Percentiles rank a stretch among this genome's conserved stretches.
phyloP scores from a whole-genome alignment of 2,329 filamentous ascomycete species.

The Colletotrichum neosansevieriae region DNA sequence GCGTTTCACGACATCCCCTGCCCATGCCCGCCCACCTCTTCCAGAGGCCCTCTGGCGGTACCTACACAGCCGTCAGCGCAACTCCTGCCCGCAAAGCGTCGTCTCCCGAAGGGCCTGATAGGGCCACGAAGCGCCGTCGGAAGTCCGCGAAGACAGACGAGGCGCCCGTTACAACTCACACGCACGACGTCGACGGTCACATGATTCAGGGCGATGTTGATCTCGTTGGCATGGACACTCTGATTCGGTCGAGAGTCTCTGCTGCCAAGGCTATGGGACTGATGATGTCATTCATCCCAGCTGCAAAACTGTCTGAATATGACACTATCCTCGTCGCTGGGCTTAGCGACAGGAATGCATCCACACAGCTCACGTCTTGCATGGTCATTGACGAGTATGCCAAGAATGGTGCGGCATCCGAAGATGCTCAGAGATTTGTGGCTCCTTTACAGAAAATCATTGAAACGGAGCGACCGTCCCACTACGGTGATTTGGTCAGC shows the following conservation, averaged over 20 bases:
- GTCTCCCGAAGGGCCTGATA: conserved; percentile 67
- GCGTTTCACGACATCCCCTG: conserved; percentile 89
- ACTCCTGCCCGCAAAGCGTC: conserved; percentile 62
- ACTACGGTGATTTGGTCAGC: conserved; percentile 91
- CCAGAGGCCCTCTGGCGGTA: conserved; percentile 91
- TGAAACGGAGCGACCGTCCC: conserved; percentile 82
- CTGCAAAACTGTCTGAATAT: conserved; percentile 70
- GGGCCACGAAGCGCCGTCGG: conserved; percentile 80
- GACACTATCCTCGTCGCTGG: conserved; percentile 74
- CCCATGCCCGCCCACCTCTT: conserved; percentile 92
- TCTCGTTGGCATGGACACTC: conserved; percentile 87
- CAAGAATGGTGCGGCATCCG: conserved; percentile 62
- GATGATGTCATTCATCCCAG: conserved; percentile 82
- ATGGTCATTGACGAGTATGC: conserved; percentile 92
- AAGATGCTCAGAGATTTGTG: conserved; percentile 69
- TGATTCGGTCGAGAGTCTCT: conserved; percentile 90
- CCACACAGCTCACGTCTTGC: conserved; percentile 85
- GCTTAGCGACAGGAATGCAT: conserved; percentile 80
- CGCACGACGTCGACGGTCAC: conserved; percentile 96
- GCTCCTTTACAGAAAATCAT: conserved; percentile 78
- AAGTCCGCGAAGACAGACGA: conserved; percentile 89
- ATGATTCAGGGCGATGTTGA: conserved; percentile 99
- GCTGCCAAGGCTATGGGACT: conserved; percentile 89
- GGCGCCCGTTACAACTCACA: conserved; percentile 68
- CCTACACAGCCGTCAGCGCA: conserved; percentile 70